Base-by-base conservation (phyloP, 768 basidiomycete genomes). In the Saitozyma sp. region DNA sequence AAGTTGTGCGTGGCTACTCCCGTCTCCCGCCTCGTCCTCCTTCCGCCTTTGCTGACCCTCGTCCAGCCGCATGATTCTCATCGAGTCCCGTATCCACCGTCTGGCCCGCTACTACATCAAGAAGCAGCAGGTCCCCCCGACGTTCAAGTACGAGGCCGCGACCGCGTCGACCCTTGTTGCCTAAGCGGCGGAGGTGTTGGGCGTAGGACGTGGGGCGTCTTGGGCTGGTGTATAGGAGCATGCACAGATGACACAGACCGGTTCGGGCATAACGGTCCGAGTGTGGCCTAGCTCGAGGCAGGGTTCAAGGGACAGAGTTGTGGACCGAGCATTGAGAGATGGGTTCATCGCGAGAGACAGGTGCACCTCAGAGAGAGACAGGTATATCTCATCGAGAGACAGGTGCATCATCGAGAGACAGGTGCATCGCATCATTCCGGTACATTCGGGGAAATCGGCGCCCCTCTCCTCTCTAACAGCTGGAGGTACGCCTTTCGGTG, bases 41-140 rank as follows among this genome's bases (percentile, higher is more conserved):
- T 60, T 66, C 58, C 61, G 5, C 17, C 37, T 50, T 50, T 49
- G 45, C 56, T 54, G 10, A 56, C 46, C 17, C 16, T 52, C 17
- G 3, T 40, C 1, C 63, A 97, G 86, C 85, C 91, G 94, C 81
- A 88, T 97, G 77, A 97, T 97, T 85, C 84, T 97, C 76, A 95
- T 99, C 85, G 95, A 99, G 86, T 95, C 92, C 71, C 87, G 95
- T 74, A 98, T 99, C 82, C 95, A 99, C 85, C 88, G 89, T 81
- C 89, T 99, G 75, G 93, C 92, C 52, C 87, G 95, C 72, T 98
- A 97, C 86, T 97, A 97, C 88, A 95, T 94, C 86, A 89, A 90
- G 77, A 94, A 89, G 86, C 91, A 94, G 84, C 91, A 95, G 86
- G 89, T 98, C 72, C 87, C 92, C 63, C 94, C 94, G 73, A 92